Base-by-base conservation (phyloP, 2,329 filamentous ascomycete genomes). In the Trichoderma atroviride region DNA sequence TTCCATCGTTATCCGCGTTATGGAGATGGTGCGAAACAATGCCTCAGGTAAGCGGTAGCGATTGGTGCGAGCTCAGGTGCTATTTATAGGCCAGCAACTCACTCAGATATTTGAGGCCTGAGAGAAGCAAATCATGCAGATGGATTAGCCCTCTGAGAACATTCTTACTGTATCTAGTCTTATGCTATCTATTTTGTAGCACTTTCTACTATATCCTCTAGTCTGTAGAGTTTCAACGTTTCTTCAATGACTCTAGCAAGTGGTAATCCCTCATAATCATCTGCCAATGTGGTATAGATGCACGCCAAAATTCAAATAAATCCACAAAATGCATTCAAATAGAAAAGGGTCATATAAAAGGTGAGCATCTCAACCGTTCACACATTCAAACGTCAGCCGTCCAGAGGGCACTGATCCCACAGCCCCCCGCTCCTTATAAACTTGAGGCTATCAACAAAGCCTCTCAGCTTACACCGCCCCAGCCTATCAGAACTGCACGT, bases 391-490 rank as follows among this genome's bases (percentile, higher is more conserved):
- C 29, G 14, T 59, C 40, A 52, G 40, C 22, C 11, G 19, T 59
- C 55, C 27, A 43, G 14, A 61, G 71, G 74, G 77, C 93, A 96
- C 70, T 85, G 76, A 67, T 85, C 83, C 94, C 94, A 97, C 58
- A 86, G 79, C 0, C 94, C 94, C 16, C 92, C 92, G 10, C 78
- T 79, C 73, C 85, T 86, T 2, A 91, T 92, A 84, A 96, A 97
- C 61, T 83, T 86, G 75, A 97, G 81, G 72, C 91, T 92, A 35
- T 91, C 82, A 16, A 97, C 86, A 79, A 95, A 97, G 13, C 84
- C 85, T 71, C 83, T 81, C 70, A 96, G 77, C 71, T 77, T 86
- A 78, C 94, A 97, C 35, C 91, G 84, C 2, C 94, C 94, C 63
- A 90, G 79, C 60, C 79, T 75, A 79, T 97, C 93, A 4, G 85